These are phyloP conservation scores for Diaporthe sp. DNA, from an alignment of 2,329 filamentous ascomycete species.

Conservation along the genomic window DNA sequence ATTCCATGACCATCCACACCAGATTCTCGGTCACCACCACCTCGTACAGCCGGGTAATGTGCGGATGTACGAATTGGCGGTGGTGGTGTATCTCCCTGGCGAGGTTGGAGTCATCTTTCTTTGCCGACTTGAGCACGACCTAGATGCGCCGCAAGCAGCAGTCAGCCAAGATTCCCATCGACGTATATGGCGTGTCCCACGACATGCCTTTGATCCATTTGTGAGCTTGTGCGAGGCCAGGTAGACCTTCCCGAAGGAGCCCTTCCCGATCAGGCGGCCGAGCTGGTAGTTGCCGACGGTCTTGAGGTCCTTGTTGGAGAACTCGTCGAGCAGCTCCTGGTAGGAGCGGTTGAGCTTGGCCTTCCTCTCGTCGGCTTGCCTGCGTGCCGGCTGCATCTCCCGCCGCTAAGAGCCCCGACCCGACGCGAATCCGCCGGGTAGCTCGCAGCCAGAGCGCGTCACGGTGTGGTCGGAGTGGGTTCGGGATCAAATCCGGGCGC, in stretches of 20 bases:
- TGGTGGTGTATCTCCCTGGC: constrained; percentile 99
- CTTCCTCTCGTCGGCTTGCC: constrained; percentile 37
- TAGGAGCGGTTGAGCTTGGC: constrained; percentile 93
- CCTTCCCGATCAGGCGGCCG: constrained; percentile 93
- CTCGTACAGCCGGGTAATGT: constrained; percentile 96
- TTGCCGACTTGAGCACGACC: constrained; percentile 98
- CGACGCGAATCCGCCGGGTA: constrained; percentile 36
- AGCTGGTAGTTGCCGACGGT: constrained; percentile 96
- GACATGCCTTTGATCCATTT: constrained; percentile 87
- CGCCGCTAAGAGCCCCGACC: constrained; percentile 25
- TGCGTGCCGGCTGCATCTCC: constrained; percentile 40
- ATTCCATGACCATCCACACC: constrained; percentile 97
- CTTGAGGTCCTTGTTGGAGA: constrained; percentile 89
- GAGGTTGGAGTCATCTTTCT: constrained; percentile 95
- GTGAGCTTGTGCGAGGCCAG: constrained; percentile 96
- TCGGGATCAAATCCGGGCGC: background rate
- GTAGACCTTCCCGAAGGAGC: constrained; percentile 98
- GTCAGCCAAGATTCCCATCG: background rate
- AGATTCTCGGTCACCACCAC: constrained; percentile 95
- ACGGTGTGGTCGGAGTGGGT: background rate
- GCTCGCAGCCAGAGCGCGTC: constrained; percentile 21
- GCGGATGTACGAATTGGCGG: constrained; percentile 95
- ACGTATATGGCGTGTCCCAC: constrained; percentile 54
- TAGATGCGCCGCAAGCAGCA: constrained; percentile 53
- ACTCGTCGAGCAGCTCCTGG: constrained; percentile 95